Percentiles rank a stretch among this genome's conserved stretches.
These are phyloP conservation scores for Vitellaria paradoxa DNA, from an alignment of 179 eudicot genomes.

Conservation along the genomic window DNA sequence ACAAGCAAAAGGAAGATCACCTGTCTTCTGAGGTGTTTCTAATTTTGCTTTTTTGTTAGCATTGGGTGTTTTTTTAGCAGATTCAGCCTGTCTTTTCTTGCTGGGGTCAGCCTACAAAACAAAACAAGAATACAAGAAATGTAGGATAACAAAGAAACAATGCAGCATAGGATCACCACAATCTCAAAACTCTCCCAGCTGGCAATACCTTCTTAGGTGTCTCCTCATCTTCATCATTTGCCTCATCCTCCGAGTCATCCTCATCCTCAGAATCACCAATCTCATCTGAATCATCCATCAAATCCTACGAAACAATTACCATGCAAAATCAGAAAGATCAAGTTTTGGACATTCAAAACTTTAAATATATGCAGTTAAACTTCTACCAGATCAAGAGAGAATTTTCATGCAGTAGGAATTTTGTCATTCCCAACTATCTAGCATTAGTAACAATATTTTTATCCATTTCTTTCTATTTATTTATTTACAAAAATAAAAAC, in stretches of 20 bases:
- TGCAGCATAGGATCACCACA: neutral
- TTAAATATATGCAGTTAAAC: no score
- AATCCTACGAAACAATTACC: constrained; percentile 11
- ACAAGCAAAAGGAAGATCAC: constrained; percentile 24
- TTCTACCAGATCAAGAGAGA: no score
- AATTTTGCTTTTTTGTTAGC: constrained; percentile 60
- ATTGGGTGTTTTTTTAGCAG: constrained; percentile 58
- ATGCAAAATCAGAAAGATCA: neutral
- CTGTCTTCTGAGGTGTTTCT: constrained; percentile 62
- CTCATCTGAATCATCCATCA: constrained; percentile 16
- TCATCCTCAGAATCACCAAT: constrained; percentile 25
- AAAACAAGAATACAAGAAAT: neutral
- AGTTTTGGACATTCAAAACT: no score
- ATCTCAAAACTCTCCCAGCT: neutral
- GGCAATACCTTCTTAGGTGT: constrained; percentile 63
- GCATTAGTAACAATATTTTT: no score
- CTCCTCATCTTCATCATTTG: constrained; percentile 46
- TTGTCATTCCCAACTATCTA: no score
- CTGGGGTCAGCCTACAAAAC: constrained; percentile 39
- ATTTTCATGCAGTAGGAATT: no score
- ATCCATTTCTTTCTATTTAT: no score
- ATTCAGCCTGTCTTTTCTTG: constrained; percentile 52
- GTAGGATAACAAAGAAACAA: neutral
- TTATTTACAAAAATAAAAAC: no score
- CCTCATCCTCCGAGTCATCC: constrained; percentile 35